Evolutionary conservation across 352 stramenopile species (phyloP), one percentile per base, ranked within the genome.

Genomic region (Phytophthora sojae): DNA sequence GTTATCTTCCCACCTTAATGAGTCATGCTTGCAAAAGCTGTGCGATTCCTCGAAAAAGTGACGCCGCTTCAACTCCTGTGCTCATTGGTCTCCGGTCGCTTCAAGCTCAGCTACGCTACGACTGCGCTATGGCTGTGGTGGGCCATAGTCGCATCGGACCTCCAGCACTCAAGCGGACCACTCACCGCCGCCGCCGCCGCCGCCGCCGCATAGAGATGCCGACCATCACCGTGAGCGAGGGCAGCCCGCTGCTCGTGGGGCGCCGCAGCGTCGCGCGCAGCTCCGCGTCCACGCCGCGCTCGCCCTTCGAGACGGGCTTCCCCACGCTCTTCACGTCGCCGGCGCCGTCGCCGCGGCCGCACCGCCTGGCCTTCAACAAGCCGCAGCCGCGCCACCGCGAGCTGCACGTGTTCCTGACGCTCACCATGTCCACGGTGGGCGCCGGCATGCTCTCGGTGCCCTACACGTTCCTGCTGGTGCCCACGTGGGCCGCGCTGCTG

Each of bases 391-490:
- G 56, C 30, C 72, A 80, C 39, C 80, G 80, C 25, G 71, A 87
- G 19, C 68, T 90, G 61, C 80, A 87, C 71, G 85, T 93, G n/a
- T 90, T 93, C 67, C 72, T 91, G 23, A 91, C 82, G 58, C 79
- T 94, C 65, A 85, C 91, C 68, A 90, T 93, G 81, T 92, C 85
- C 47, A 88, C 89, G 21, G 83, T 93, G 25, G 87, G 87, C 44
- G 85, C 82, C 15, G 87, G 87, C 19, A 85, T 93, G 82, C 73
- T 94, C 14, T 84, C 80, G 0, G 71, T 94, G 53, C 85, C 87
- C 15, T 94, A 90, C 73, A 90, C 84, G 37, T 94, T 94, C 58
- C 52, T 90, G 25, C 61, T 89, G 15, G 69, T 86, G 32, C 75
- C 85, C 0, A 75, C 75, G 15, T 82, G 76, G 70, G 49, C 70